Evolutionary conservation across 805 yeast genomes (phyloP), one percentile per base, ranked within the genome.

Genomic region (Starmerella roubikii): DNA sequence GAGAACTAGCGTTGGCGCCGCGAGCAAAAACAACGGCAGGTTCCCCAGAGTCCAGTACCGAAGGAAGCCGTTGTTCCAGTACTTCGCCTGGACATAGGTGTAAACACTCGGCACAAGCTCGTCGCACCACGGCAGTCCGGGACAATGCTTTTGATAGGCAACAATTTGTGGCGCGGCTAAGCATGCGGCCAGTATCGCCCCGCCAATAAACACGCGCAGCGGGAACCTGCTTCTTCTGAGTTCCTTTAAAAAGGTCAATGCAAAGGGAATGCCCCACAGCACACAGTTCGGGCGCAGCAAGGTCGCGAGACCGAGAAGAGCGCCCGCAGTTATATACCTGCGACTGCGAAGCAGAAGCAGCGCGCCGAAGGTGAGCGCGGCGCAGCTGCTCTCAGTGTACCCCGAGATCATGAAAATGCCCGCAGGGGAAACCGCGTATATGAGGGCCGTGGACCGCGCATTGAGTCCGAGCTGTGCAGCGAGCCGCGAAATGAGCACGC

Each of bases 1-100:
- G 2, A 78, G 54, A 1, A 63, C 20, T 6, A 81, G 53, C 15
- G 76, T 72, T 2, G 97, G 97, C 1, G 71, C 40, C 0, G 81
- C 88, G 50, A 91, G 64, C 9, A 76, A 22, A 54, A 91, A 88
- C 57, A 86, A 81, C 10, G 95, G 94, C 7, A 82, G 57, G 51
- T 91, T 88, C 52, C 74, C 74, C 0, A 66, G 42, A 0, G 91
- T 78, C 88, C 95, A 91, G 59, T 91, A 91, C 30, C 59, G 64
- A 40, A 91, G 57, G 37, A 86, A 72, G 0, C 98, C 97, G 32
- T 66, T 69, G 49, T 75, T 71, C 98, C 98, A 91, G 56, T 88
- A 85, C 46, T 74, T 66, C 1, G 60, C 42, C 58, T 91, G 98
- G 6, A 93, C 80, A 55, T 67, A 82, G 3, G 71, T 56, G 49